Conservation (phyloP, 148 eudicot species). For the Nyssa sinensis region DNA sequence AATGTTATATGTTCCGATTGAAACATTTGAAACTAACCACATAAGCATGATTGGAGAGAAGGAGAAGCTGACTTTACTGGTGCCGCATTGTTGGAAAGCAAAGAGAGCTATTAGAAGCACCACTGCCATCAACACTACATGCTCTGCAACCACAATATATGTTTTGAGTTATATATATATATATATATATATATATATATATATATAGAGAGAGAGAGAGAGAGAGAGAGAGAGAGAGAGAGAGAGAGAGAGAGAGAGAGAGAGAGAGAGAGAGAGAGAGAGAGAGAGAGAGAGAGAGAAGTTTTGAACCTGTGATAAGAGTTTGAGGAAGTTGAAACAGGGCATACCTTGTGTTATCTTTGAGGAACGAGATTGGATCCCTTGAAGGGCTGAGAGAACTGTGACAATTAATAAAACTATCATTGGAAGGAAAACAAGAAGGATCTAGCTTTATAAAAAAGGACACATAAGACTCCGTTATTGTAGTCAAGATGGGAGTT, state of each 20-base stretch:
- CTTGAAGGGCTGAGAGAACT: constrained; percentile 40
- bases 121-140: constrained; percentile 28
- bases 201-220: too few species aligned
- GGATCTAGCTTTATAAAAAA: too few species aligned
- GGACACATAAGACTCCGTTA: too few species aligned
- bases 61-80: constrained; percentile 31
- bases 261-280: too few species aligned
- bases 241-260: too few species aligned
- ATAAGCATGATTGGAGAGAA: constrained; percentile 40
- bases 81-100: constrained; percentile 33
- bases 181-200: too few species aligned
- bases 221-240: too few species aligned
- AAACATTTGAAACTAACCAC: constrained; percentile 25
- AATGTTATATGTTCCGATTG: constrained; percentile 32
- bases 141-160: constrained; percentile 14
- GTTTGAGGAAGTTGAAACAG: too few species aligned
- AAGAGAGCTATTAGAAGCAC: constrained; percentile 33
- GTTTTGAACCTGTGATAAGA: background rate
- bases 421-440: too few species aligned
- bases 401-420: background rate
- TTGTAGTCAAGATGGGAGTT: too few species aligned
- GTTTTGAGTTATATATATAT: too few species aligned
- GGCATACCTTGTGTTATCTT: constrained; percentile 29
- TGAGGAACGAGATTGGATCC: constrained; percentile 28
- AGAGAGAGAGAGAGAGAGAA: too few species aligned